Evolutionary conservation across 2,329 filamentous ascomycete genomes (phyloP).

Genomic region (Epichloe sylvatica): DNA sequence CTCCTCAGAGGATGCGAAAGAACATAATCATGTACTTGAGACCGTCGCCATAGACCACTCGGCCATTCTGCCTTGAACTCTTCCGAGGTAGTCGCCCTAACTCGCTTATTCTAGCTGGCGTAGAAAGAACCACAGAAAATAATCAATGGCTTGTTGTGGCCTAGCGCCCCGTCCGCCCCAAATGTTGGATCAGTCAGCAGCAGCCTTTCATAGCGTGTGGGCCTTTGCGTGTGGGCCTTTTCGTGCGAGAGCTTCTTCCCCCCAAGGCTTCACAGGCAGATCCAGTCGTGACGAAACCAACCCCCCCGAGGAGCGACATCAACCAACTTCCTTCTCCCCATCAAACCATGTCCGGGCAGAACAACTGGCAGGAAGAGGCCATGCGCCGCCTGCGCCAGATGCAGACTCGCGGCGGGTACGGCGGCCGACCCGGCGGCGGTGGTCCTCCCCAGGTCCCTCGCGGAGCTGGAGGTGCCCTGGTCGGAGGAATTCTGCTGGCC

Average conservation of each 20-base stretch:
- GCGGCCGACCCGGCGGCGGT: conserved; percentile 28
- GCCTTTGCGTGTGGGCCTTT: neutral
- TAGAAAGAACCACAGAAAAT: neutral
- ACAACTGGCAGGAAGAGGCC: conserved; percentile 36
- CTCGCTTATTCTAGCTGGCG: neutral
- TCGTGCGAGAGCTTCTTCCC: neutral
- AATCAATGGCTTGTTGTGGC: neutral
- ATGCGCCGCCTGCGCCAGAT: conserved; percentile 36
- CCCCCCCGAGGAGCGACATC: neutral
- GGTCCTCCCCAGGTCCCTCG: conserved; percentile 24
- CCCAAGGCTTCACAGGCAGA: neutral
- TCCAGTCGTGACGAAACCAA: neutral
- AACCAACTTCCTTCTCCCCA: neutral
- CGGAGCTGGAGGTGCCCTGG: conserved; percentile 25
- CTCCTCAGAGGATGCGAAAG: conserved; percentile 8
- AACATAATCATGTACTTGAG: conserved; percentile 10
- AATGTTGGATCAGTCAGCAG: conserved; percentile 5
- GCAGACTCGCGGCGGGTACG: conserved; percentile 28
- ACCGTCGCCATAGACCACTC: conserved; percentile 13
- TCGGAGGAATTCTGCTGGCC: conserved; percentile 29
- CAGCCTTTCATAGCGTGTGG: neutral
- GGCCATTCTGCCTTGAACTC: conserved; percentile 10
- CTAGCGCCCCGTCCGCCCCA: neutral
- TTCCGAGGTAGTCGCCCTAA: fast-evolving
- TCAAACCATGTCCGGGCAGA: conserved; percentile 19